Evolutionary conservation across 352 stramenopile species (phyloP).

Genomic region (Globisporangium solare): DNA sequence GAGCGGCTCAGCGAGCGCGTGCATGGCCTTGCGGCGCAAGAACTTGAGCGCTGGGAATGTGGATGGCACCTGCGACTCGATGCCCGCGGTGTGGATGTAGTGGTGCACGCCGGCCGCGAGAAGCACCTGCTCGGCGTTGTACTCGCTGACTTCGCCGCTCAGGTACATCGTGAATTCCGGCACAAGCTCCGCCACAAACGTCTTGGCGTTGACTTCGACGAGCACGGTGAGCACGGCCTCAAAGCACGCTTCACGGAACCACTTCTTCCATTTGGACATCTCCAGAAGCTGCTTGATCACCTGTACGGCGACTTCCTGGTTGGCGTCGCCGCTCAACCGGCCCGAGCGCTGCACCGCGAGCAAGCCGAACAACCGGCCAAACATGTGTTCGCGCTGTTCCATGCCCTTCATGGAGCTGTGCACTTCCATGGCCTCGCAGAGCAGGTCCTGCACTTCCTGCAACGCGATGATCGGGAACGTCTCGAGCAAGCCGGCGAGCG

Average conservation of each 20-base stretch:
- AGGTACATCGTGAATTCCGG: constrained; percentile 24
- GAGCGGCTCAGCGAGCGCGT: constrained; percentile 56
- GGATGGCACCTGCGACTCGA: constrained; percentile 32
- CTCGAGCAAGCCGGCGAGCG: constrained; percentile 62
- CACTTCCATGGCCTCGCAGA: constrained; percentile 77
- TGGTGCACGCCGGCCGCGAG: constrained; percentile 68
- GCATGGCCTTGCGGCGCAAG: constrained; percentile 55
- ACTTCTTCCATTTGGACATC: constrained; percentile 80
- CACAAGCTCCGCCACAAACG: constrained; percentile 48
- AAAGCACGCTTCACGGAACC: constrained; percentile 76
- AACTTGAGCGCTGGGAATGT: constrained; percentile 39
- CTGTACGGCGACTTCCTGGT: constrained; percentile 30
- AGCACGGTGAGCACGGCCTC: constrained; percentile 65
- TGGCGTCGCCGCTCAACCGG: constrained; percentile 33
- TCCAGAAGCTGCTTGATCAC: constrained; percentile 38
- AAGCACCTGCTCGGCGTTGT: constrained; percentile 77
- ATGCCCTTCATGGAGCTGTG: constrained; percentile 86
- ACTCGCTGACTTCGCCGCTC: constrained; percentile 33
- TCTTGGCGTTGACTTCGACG: constrained; percentile 32
- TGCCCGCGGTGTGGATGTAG: constrained; percentile 45
- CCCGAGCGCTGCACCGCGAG: constrained; percentile 78
- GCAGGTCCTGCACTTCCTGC: constrained; percentile 45
- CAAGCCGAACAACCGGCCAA: constrained; percentile 87
- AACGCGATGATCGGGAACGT: constrained; percentile 43
- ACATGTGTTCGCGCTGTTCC: constrained; percentile 91